Evolutionary conservation across 1,284 basidiomycete genomes (phyloP).

Genomic region (Veloporphyrellus conicus): DNA sequence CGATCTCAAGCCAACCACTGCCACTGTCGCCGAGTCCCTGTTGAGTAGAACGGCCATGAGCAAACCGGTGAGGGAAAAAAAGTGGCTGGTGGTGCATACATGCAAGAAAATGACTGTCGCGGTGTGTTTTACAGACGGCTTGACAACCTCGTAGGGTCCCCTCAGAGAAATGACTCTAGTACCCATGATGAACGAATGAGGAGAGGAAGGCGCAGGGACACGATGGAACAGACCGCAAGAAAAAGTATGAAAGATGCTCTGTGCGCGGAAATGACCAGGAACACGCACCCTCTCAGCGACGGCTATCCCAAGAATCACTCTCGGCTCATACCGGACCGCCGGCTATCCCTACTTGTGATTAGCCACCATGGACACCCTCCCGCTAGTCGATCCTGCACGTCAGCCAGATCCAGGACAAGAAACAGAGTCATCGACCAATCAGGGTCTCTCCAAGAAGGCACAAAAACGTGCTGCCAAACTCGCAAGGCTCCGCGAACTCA

Average conservation of each 20-base stretch:
- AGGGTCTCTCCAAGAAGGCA: slow-evolving; percentile 71
- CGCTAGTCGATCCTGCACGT: slow-evolving; percentile 7
- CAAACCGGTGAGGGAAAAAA: neutral
- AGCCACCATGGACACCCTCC: slow-evolving; percentile 19
- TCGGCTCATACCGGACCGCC: slow-evolving; percentile 27
- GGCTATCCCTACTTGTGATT: slow-evolving; percentile 4
- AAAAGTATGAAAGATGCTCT: slow-evolving; percentile 2
- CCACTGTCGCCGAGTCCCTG: slow-evolving; percentile 76
- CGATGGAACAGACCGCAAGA: neutral
- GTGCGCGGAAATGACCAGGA: slow-evolving; percentile 1
- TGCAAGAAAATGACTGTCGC: slow-evolving; percentile 88
- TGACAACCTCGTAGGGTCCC: slow-evolving; percentile 45
- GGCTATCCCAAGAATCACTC: neutral
- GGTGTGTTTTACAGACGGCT: slow-evolving; percentile 62
- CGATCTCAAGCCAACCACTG: slow-evolving; percentile 74
- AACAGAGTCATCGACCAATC: slow-evolving; percentile 17
- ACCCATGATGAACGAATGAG: slow-evolving; percentile 15
- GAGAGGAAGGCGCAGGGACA: neutral
- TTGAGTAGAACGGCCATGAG: slow-evolving; percentile 3
- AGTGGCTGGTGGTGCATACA: slow-evolving; percentile 46
- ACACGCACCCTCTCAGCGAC: neutral
- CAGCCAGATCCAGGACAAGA: slow-evolving; percentile 12
- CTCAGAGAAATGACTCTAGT: slow-evolving; percentile 27
- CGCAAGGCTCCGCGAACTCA: slow-evolving; percentile 60
- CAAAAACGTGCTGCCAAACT: slow-evolving; percentile 73